A percentile compares a stretch with the other conserved stretches of the same genome.
These are phyloP conservation scores for Candida pseudofarinosa DNA, from an alignment of 805 yeast species.

Conservation along the genomic window DNA sequence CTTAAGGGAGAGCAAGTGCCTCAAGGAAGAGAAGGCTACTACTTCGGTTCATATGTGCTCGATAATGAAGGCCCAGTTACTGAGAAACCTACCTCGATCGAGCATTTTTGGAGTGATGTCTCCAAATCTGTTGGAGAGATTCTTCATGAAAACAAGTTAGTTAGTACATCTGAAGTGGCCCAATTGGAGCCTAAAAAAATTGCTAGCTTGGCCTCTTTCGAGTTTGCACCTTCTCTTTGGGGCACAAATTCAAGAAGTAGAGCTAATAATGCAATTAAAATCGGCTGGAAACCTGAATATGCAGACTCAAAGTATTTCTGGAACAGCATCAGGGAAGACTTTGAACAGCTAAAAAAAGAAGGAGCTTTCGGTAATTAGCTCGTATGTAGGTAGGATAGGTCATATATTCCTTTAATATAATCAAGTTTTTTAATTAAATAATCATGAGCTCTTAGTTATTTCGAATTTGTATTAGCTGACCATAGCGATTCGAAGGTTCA, in stretches of 20 bases:
- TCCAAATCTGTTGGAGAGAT: constrained; percentile 16
- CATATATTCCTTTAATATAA: no score
- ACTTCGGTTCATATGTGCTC: constrained; percentile 23
- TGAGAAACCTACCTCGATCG: constrained; percentile 11
- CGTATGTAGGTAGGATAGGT: no score
- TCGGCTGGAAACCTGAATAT: constrained; percentile 26
- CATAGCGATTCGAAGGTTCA: no score
- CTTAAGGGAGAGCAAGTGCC: constrained; percentile 18
- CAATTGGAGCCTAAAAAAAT: constrained; percentile 13
- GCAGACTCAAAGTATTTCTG: constrained; percentile 11
- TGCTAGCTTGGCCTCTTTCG: constrained; percentile 8
- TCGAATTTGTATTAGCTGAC: no score
- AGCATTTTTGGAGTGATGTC: constrained; percentile 27
- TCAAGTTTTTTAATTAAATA: no score
- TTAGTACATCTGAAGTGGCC: constrained; percentile 12
- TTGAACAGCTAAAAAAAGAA: constrained; percentile 8
- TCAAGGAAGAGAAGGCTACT: constrained; percentile 29
- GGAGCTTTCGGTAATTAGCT: background rate
- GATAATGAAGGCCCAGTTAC: constrained; percentile 8
- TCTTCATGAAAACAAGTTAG: constrained; percentile 11
- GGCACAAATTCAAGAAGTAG: constrained; percentile 24
- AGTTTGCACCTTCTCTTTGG: constrained; percentile 19
- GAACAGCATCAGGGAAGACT: constrained; percentile 14
- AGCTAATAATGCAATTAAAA: constrained; percentile 20
- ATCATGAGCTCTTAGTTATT: no score